Conservation (phyloP, 371 early-diverging fungal genomes). For the Mucor irregularis region DNA sequence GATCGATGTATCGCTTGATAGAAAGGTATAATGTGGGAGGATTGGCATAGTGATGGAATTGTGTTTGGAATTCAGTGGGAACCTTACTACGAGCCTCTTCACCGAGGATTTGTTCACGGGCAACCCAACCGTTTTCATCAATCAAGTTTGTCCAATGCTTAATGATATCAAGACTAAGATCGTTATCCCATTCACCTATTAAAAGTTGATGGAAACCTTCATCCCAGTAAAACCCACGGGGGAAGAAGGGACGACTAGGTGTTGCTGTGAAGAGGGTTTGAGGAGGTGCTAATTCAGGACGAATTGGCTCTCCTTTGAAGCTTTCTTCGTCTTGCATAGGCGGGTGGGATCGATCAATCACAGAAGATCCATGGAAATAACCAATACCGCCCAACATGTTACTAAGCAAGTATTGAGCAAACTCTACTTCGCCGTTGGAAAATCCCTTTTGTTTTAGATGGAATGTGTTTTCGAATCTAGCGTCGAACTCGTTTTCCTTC, state of each 20-base stretch:
- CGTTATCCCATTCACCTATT: constrained; percentile 88
- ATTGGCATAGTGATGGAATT: constrained; percentile 91
- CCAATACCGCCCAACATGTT: constrained; percentile 94
- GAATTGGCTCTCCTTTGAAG: constrained; percentile 55
- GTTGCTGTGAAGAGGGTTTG: constrained; percentile 79
- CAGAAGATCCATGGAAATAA: constrained; percentile 57
- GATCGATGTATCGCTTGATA: constrained; percentile 61
- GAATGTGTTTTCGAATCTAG: constrained; percentile 77
- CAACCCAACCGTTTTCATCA: constrained; percentile 91
- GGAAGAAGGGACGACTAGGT: constrained; percentile 93
- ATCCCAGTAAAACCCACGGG: constrained; percentile 96
- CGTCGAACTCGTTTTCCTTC: constrained; percentile 57
- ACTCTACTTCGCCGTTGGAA: constrained; percentile 54
- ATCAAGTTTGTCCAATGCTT: constrained; percentile 80
- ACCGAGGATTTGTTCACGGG: constrained; percentile 93
- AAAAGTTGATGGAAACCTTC: constrained; percentile 93
- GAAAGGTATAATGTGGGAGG: constrained; percentile 88
- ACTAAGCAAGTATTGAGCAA: constrained; percentile 78
- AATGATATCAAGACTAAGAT: constrained; percentile 81
- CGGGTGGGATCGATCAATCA: constrained; percentile 47
- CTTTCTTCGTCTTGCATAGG: constrained; percentile 54
- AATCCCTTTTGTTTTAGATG: constrained; percentile 69
- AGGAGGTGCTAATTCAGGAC: constrained; percentile 64
- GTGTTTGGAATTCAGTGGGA: constrained; percentile 89
- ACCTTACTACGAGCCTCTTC: constrained; percentile 92